Percentiles rank a stretch among this genome's conserved stretches.
These are phyloP conservation scores for Podila epigama DNA, from an alignment of 192 early-diverging fungal genomes.

Conservation along the genomic window DNA sequence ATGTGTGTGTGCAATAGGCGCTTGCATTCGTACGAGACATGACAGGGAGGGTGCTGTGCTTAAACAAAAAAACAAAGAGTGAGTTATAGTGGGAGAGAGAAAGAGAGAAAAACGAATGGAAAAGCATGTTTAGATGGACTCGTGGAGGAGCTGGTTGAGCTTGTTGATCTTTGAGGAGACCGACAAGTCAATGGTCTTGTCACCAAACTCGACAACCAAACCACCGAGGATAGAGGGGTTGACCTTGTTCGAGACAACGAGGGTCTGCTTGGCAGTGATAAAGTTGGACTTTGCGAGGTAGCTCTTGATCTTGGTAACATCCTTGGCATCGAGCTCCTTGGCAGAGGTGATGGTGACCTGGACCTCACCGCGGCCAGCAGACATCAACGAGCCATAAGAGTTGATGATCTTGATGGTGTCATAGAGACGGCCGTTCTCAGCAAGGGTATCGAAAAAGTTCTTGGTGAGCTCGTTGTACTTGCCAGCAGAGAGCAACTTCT, in stretches of 20 bases:
- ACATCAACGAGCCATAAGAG: slow-evolving; percentile 85
- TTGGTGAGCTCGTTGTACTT: slow-evolving; percentile 78
- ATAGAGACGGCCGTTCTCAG: slow-evolving; percentile 93
- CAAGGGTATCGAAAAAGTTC: slow-evolving; percentile 92
- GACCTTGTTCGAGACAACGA: slow-evolving; percentile 87
- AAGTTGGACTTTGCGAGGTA: slow-evolving; percentile 84
- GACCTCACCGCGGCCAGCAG: slow-evolving; percentile 88
- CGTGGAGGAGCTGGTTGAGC: slow-evolving; percentile 86
- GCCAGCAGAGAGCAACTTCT: slow-evolving; percentile 70
- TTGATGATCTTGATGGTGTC: slow-evolving; percentile 83
- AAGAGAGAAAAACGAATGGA: neutral
- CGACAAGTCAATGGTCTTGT: slow-evolving; percentile 98
- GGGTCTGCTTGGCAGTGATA: slow-evolving; percentile 80
- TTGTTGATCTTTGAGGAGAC: slow-evolving; percentile 94
- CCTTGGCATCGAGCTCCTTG: slow-evolving; percentile 80
- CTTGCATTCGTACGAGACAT: too few relatives aligned
- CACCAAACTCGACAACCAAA: slow-evolving; percentile 96
- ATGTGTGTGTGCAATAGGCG: too few relatives aligned
- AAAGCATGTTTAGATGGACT: neutral
- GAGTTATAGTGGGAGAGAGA: too few relatives aligned
- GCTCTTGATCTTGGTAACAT: slow-evolving; percentile 74
- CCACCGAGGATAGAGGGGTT: slow-evolving; percentile 95
- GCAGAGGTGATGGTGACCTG: slow-evolving; percentile 89
- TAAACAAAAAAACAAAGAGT: too few relatives aligned
- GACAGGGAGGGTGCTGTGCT: too few relatives aligned